Evolutionary conservation across 148 eudicot genomes (phyloP), one percentile per base, ranked within the genome.

Genomic region (Vaccinium corymbosum): DNA sequence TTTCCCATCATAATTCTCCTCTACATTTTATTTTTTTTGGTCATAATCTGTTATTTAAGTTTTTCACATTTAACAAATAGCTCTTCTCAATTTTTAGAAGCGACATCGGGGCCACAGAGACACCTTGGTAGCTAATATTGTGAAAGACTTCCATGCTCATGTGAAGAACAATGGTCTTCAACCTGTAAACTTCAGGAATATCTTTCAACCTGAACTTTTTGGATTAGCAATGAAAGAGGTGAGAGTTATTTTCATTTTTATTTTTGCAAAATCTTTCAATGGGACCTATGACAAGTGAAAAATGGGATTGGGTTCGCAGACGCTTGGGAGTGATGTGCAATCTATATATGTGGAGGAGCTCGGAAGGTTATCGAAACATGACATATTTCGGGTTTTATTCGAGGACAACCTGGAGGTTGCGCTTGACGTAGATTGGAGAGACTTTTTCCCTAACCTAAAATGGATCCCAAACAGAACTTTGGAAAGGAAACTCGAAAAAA

Each of bases 391-490:
- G 73, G 81, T 88, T 68, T 85, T 97, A 66, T 95, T 97, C 42
- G 50, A 80, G 48, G 99, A 93, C 59, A 35, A 35, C 94, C 92
- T 97, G 97, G 91, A 89, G 84, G 95, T 97, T 57, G 96, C 96
- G 20, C 94, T 94, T 62, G 95, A 94, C 32, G 94, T 97, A 62
- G 97, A 94, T 79, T 97, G 95, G 97, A 90, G 99, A 88, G 99
- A 97, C 86, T 97, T 93, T 85, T 97, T 94, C 85, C 99, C 99
- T 0, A 92, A 88, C 83, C 86, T 97, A 19, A 87, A 86, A 76
- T 94, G 99, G 99, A 85, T 94, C 82, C 99, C 99, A 1, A 93
- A 93, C 74, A 87, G 59, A 71, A 71, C 81, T 14, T 92, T 97
- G 27, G 96, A 94, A 81, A 53, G 72, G 20, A 93, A 86, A n/a